A percentile compares a stretch with the other conserved stretches of the same genome.
Evolutionary conservation across 148 eudicot genomes (phyloP).

Genomic region (Dianthus caryophyllus): DNA sequence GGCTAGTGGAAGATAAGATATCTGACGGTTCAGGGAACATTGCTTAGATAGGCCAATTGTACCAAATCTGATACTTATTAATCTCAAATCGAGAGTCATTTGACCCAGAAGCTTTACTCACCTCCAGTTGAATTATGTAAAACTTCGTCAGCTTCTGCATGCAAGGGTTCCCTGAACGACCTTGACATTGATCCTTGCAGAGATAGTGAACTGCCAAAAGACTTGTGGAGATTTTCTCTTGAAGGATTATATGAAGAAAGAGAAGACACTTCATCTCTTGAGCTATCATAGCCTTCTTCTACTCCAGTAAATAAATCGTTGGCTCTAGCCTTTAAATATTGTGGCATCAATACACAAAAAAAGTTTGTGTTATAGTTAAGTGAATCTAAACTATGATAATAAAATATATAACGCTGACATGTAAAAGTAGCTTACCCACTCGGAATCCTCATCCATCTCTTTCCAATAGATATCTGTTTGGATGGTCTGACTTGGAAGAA

Average conservation of each 20-base stretch:
- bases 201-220: slow-evolving; percentile 82
- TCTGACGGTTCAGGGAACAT: slow-evolving; percentile 35
- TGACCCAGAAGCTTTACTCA: slow-evolving; percentile 24
- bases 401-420: neutral
- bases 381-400: neutral
- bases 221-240: slow-evolving; percentile 54
- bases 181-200: slow-evolving; percentile 66
- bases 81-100: neutral
- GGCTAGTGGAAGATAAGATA: slow-evolving; percentile 41
- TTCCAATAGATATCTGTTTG: slow-evolving; percentile 79
- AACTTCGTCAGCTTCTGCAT: slow-evolving; percentile 80
- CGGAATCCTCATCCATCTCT: slow-evolving; percentile 81
- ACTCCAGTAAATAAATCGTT: slow-evolving; percentile 72
- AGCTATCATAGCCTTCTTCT: slow-evolving; percentile 91
- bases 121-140: slow-evolving; percentile 67
- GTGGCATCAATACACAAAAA: slow-evolving; percentile 11
- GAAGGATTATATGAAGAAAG: slow-evolving; percentile 80
- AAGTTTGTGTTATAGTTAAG: slow-evolving; percentile 1
- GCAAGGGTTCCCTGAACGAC: slow-evolving; percentile 60
- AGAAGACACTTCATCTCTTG: slow-evolving; percentile 80
- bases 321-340: slow-evolving; percentile 51
- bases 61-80: neutral
- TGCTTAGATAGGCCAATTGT: slow-evolving; percentile 4
- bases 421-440: slow-evolving; percentile 64
- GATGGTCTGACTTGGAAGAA: slow-evolving; percentile 55